phyloP scores from a whole-genome alignment of 1,284 basidiomycete genomes.

The Cryptococcus sp. region DNA sequence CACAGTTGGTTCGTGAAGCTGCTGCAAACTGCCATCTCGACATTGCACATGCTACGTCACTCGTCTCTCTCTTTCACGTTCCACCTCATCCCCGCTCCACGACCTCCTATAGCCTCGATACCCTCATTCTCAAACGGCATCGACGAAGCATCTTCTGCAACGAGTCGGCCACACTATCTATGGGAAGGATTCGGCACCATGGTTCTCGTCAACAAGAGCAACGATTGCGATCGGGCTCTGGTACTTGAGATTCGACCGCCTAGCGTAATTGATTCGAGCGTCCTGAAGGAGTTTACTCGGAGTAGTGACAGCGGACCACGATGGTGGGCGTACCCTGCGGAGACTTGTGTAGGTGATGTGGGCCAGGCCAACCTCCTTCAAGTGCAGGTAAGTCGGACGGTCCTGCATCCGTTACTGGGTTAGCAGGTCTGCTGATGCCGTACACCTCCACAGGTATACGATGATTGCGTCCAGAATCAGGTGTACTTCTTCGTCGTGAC shows the following conservation, averaged over 20 bases:
- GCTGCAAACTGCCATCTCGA: conserved; percentile 42
- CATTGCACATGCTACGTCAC: conserved; percentile 46
- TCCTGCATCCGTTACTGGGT: background rate
- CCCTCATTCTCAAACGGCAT: background rate
- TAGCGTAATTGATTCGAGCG: conserved; percentile 28
- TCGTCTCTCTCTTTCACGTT: conserved; percentile 39
- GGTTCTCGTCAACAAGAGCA: conserved; percentile 37
- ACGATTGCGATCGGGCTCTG: conserved; percentile 36
- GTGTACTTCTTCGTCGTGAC: conserved; percentile 48
- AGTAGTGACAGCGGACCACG: conserved; percentile 9
- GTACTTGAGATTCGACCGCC: conserved; percentile 44
- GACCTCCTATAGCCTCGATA: conserved; percentile 15
- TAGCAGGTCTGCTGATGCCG: background rate
- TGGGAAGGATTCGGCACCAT: conserved; percentile 48
- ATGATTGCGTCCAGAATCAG: conserved; percentile 45
- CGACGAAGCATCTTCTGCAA: background rate
- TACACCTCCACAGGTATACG: conserved; percentile 33
- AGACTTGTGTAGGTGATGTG: conserved; percentile 34
- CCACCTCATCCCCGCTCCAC: conserved; percentile 37
- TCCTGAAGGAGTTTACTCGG: conserved; percentile 41
- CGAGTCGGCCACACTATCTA: conserved; percentile 19
- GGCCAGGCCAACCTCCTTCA: conserved; percentile 49
- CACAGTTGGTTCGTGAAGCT: conserved; percentile 24
- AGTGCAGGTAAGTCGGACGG: conserved; percentile 34
- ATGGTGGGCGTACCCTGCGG: conserved; percentile 38